Evolutionary conservation across 2,329 filamentous ascomycete species (phyloP).

Genomic region (Pleurostoma richardsiae): DNA sequence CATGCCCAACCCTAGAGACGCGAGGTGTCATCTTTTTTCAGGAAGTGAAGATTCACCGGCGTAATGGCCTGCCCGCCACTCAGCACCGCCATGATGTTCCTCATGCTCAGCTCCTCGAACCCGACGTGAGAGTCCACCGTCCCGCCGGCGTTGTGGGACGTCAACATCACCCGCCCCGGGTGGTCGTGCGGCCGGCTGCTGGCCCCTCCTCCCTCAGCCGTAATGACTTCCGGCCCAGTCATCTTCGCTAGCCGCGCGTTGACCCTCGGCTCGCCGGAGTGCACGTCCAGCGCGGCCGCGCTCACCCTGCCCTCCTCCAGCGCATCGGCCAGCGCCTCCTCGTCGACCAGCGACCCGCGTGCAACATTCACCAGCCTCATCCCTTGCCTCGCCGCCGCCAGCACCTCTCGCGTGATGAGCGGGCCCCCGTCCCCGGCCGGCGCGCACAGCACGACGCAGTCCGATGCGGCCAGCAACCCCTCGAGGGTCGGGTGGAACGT

Average conservation of each 20-base stretch:
- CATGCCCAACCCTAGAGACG: too few relatives aligned
- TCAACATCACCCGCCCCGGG: conserved; percentile 47
- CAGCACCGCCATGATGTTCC: conserved; percentile 59
- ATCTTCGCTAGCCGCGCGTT: conserved; percentile 37
- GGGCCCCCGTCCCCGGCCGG: conserved; percentile 43
- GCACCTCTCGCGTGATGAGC: conserved; percentile 41
- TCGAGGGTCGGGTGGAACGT: conserved; percentile 46
- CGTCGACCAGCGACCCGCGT: conserved; percentile 59
- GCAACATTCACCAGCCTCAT: conserved; percentile 62
- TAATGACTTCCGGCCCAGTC: conserved; percentile 16
- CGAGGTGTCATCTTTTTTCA: conserved; percentile 19
- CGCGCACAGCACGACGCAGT: conserved; percentile 60
- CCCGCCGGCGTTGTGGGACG: conserved; percentile 64
- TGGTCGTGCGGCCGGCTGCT: background rate
- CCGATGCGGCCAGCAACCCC: conserved; percentile 43
- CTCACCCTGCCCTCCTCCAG: conserved; percentile 45
- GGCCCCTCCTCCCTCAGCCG: conserved; percentile 1
- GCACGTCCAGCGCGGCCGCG: conserved; percentile 59
- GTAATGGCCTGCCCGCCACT: conserved; percentile 46
- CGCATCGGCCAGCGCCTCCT: conserved; percentile 56
- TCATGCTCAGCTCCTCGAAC: conserved; percentile 62
- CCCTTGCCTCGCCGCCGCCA: conserved; percentile 48
- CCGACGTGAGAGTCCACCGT: conserved; percentile 62
- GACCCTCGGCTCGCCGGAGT: conserved; percentile 53
- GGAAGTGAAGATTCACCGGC: conserved; percentile 56